Percentiles rank a stretch among this genome's conserved stretches.
These are phyloP conservation scores for Daldinia caldariorum DNA, from an alignment of 495 filamentous ascomycete species.

Conservation along the genomic window DNA sequence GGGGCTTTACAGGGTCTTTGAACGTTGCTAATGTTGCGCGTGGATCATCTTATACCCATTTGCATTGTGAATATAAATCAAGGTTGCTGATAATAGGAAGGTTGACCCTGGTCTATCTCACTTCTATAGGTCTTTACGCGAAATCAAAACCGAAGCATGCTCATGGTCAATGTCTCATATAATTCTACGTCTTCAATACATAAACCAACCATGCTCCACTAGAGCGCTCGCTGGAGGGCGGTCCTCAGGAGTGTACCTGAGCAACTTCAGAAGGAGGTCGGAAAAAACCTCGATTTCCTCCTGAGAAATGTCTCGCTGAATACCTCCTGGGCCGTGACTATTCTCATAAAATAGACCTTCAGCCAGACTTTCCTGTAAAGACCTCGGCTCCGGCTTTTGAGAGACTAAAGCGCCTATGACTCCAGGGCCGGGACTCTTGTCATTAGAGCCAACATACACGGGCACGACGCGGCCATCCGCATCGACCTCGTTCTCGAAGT, in stretches of 20 bases:
- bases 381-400: slow-evolving; percentile 2
- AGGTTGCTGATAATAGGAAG: slow-evolving; percentile 12
- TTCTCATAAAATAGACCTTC: slow-evolving; percentile 11
- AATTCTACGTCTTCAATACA: background rate
- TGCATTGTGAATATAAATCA: slow-evolving; percentile 7
- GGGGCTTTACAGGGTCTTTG: slow-evolving; percentile 96
- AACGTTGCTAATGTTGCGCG: slow-evolving; percentile 74
- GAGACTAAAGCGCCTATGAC: background rate
- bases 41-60: slow-evolving; percentile 29
- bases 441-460: slow-evolving; percentile 2
- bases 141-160: too few relatives aligned
- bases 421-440: background rate
- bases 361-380: slow-evolving; percentile 31
- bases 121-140: too few relatives aligned
- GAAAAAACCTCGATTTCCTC: slow-evolving; percentile 34
- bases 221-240: slow-evolving; percentile 16
- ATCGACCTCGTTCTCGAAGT: slow-evolving; percentile 39
- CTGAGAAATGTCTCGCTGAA: slow-evolving; percentile 20
- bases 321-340: slow-evolving; percentile 2
- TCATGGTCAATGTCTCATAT: background rate
- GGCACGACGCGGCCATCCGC: slow-evolving; percentile 16
- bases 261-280: slow-evolving; percentile 32
- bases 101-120: background rate
- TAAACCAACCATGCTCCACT: slow-evolving; percentile 33
- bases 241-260: slow-evolving; percentile 32